A percentile compares a stretch with the other conserved stretches of the same genome.
Conservation (phyloP, 768 basidiomycete genomes). For the Leucocoprinus birnbaumii region DNA sequence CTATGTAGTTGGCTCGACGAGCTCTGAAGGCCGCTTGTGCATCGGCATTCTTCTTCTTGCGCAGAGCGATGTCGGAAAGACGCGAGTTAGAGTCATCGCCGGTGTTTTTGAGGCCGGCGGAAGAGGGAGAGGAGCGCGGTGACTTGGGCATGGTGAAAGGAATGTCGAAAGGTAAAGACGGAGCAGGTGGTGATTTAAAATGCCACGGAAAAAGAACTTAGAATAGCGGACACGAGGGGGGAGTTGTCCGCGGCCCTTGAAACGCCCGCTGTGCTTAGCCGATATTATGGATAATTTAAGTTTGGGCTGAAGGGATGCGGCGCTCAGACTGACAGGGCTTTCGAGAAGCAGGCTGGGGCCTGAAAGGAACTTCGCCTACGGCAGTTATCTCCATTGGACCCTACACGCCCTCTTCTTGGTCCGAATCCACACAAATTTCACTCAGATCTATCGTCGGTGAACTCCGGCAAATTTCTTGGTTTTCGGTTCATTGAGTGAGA, state of each 20-base stretch:
- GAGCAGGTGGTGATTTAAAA: constrained; percentile 44
- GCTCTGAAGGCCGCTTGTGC: constrained; percentile 86
- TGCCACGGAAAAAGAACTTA: constrained; percentile 65
- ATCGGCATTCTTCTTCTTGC: constrained; percentile 89
- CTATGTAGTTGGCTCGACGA: constrained; percentile 81
- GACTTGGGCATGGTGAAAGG: constrained; percentile 42
- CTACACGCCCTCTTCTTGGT: constrained; percentile 23
- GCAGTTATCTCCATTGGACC: constrained; percentile 37
- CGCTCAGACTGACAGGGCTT: constrained; percentile 42
- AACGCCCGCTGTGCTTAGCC: constrained; percentile 38
- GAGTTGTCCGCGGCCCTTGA: constrained; percentile 53
- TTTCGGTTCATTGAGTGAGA: background rate
- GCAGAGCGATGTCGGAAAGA: constrained; percentile 64
- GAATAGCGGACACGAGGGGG: constrained; percentile 63
- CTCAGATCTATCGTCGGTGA: constrained; percentile 19
- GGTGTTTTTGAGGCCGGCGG: constrained; percentile 28
- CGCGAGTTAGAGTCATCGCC: constrained; percentile 35
- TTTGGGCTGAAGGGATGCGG: constrained; percentile 45
- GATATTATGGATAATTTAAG: constrained; percentile 49
- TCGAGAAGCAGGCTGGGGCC: constrained; percentile 39
- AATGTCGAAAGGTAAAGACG: constrained; percentile 24
- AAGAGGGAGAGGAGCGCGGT: constrained; percentile 25
- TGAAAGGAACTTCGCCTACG: constrained; percentile 30
- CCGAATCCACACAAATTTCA: constrained; percentile 22
- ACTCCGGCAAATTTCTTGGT: constrained; percentile 16